A percentile compares a stretch with the other conserved stretches of the same genome.
Conservation (phyloP, 257 asterid genomes). For the Lithospermum erythrorhizon region DNA sequence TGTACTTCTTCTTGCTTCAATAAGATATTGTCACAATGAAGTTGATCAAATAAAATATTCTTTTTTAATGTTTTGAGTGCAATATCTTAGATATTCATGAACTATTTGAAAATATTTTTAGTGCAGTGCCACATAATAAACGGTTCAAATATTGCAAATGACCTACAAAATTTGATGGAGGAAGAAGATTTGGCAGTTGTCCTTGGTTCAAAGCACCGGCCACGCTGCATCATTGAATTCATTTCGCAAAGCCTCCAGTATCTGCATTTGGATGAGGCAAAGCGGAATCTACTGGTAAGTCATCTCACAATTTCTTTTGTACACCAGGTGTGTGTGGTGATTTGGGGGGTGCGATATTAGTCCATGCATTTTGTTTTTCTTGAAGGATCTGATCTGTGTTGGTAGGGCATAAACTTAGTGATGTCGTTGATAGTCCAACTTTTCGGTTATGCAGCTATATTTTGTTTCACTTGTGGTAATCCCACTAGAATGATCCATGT, state of each 20-base stretch:
- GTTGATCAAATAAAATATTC: no score
- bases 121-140: conserved; percentile 77
- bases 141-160: conserved; percentile 57
- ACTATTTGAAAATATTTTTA: conserved; percentile 5
- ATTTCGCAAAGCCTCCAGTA: conserved; percentile 77
- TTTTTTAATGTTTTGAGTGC: no score
- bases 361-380: neutral
- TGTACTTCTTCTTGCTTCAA: no score
- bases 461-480: no score
- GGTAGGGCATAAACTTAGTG: neutral
- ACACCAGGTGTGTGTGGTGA: no score
- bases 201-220: conserved; percentile 69
- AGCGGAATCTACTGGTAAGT: conserved; percentile 57
- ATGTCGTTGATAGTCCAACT: no score
- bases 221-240: conserved; percentile 80
- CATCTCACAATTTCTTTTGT: no score
- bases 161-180: conserved; percentile 57
- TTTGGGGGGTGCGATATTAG: no score
- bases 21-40: no score
- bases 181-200: conserved; percentile 67
- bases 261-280: conserved; percentile 51
- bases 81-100: neutral
- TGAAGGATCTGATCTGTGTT: neutral
- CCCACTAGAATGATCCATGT: neutral
- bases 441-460: no score